phyloP scores from a whole-genome alignment of 75 land plant species.

The Larix kaempferi region DNA sequence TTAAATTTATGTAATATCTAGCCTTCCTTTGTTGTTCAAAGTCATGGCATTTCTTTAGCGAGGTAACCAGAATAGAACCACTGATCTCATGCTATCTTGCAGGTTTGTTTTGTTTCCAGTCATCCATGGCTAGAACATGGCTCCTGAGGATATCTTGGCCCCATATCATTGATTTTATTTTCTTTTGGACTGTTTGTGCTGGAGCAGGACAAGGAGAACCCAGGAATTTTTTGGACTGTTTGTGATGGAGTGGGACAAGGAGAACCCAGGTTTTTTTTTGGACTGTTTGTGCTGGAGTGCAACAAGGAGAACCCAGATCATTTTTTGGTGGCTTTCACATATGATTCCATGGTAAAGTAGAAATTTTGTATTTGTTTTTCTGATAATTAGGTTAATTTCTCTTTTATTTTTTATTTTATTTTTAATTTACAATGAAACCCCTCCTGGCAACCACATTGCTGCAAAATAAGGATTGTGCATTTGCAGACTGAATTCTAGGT shows the following conservation, averaged over 20 bases:
- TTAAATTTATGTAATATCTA: background rate
- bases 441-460: too few species aligned
- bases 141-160: background rate
- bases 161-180: background rate
- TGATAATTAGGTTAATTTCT: background rate
- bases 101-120: constrained; percentile 39
- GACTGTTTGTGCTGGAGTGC: constrained; percentile 46
- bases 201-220: constrained; percentile 26
- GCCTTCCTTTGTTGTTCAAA: constrained; percentile 24
- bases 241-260: too few species aligned
- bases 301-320: constrained; percentile 73
- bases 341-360: constrained; percentile 89
- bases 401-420: background rate
- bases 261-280: constrained; percentile 42
- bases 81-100: constrained; percentile 97
- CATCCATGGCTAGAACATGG: background rate
- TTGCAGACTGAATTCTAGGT: too few species aligned
- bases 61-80: constrained; percentile 82
- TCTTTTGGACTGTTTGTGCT: background rate
- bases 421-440: too few species aligned
- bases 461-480: too few species aligned
- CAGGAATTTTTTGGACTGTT: constrained; percentile 66
- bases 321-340: constrained; percentile 74
- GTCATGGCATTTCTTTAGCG: constrained; percentile 88
- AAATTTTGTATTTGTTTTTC: background rate